phyloP scores from a whole-genome alignment of 2,329 filamentous ascomycete genomes.

The Helotiales sp. region DNA sequence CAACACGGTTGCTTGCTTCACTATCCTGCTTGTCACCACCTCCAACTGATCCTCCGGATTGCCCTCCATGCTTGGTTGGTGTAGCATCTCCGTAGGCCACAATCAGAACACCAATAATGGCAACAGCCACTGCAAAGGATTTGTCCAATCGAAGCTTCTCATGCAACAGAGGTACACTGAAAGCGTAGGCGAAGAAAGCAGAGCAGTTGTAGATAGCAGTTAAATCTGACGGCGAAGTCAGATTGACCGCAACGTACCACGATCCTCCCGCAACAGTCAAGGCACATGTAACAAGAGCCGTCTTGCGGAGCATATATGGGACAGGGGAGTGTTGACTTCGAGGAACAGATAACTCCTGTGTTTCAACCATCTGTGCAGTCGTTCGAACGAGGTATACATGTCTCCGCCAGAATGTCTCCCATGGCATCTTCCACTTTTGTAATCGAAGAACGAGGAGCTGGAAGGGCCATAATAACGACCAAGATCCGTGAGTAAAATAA shows the following conservation, averaged over 20 bases:
- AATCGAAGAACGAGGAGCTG: slow-evolving; percentile 82
- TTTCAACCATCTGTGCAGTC: slow-evolving; percentile 84
- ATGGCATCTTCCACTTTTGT: slow-evolving; percentile 78
- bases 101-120: slow-evolving; percentile 88
- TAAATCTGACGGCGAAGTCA: slow-evolving; percentile 91
- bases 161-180: slow-evolving; percentile 86
- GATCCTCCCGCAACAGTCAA: slow-evolving; percentile 89
- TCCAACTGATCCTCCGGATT: slow-evolving; percentile 59
- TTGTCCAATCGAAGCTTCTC: slow-evolving; percentile 87
- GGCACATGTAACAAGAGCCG: slow-evolving; percentile 80
- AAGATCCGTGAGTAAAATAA: slow-evolving; percentile 92
- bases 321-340: slow-evolving; percentile 58
- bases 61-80: slow-evolving; percentile 56
- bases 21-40: slow-evolving; percentile 45
- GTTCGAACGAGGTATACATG: slow-evolving; percentile 67
- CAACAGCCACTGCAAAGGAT: slow-evolving; percentile 82
- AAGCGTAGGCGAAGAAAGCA: slow-evolving; percentile 97
- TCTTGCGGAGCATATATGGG: slow-evolving; percentile 79
- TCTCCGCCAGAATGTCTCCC: slow-evolving; percentile 83
- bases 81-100: slow-evolving; percentile 87
- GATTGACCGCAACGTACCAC: slow-evolving; percentile 94
- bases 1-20: slow-evolving; percentile 69
- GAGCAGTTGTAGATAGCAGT: slow-evolving; percentile 99
- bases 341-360: slow-evolving; percentile 72
- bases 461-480: slow-evolving; percentile 85